Evolutionary conservation across 2,329 filamentous ascomycete genomes (phyloP).

Genomic region (Colletotrichum sp.): DNA sequence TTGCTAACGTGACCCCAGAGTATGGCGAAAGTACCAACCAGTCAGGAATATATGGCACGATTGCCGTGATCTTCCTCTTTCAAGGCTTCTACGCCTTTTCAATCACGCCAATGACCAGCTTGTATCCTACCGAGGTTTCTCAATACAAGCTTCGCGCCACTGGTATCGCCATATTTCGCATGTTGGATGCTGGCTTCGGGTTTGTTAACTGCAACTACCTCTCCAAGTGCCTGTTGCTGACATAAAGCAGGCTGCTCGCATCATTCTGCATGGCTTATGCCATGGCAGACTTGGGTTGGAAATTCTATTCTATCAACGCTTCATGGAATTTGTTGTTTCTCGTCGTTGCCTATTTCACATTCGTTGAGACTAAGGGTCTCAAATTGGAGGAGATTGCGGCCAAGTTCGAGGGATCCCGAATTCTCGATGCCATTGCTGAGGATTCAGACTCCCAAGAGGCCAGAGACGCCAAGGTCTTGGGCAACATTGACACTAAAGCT

Average conservation of each 20-base stretch:
- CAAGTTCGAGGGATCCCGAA: constrained; percentile 26
- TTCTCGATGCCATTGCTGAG: background rate
- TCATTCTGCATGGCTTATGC: constrained; percentile 34
- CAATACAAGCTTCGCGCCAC: constrained; percentile 35
- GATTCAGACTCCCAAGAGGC: background rate
- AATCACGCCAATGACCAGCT: constrained; percentile 36
- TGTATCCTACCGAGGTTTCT: constrained; percentile 37
- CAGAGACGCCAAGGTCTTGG: background rate
- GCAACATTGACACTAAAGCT: background rate
- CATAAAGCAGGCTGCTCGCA: constrained; percentile 23
- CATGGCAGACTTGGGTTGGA: constrained; percentile 33
- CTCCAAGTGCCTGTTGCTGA: background rate
- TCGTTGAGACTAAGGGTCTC: constrained; percentile 33
- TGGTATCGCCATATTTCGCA: constrained; percentile 33
- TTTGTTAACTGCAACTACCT: constrained; percentile 17
- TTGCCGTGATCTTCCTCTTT: constrained; percentile 38
- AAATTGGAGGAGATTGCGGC: constrained; percentile 32
- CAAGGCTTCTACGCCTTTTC: constrained; percentile 36
- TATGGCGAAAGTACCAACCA: constrained; percentile 1
- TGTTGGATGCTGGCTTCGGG: constrained; percentile 32
- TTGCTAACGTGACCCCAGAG: constrained; percentile 24
- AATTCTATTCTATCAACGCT: constrained; percentile 35
- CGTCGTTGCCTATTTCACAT: constrained; percentile 28
- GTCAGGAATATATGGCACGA: constrained; percentile 44
- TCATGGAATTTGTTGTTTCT: constrained; percentile 32